Percentiles rank a stretch among this genome's conserved stretches.
These are phyloP conservation scores for Bolboschoenus planiculmis DNA, from an alignment of 176 grass and related monocot species.

Conservation along the genomic window DNA sequence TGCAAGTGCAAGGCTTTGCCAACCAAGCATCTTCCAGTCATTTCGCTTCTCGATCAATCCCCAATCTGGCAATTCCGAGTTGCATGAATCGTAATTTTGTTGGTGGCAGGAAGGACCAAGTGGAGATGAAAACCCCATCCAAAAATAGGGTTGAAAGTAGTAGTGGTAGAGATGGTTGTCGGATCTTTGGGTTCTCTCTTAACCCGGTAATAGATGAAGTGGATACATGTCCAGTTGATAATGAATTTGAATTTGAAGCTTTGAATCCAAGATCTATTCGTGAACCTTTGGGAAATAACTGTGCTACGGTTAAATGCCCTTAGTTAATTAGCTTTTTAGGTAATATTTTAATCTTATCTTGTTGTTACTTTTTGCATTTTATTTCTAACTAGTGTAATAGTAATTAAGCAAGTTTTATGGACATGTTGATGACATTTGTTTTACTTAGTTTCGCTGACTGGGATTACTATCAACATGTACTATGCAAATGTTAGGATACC, in stretches of 20 bases:
- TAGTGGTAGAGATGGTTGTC: slow-evolving; percentile 14
- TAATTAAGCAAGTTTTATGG: not conserved
- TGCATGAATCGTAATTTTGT: not conserved
- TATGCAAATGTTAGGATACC: too few relatives aligned
- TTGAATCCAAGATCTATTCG: slow-evolving; percentile 1
- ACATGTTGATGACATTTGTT: not conserved
- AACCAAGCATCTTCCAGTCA: not conserved
- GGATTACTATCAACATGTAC: not conserved
- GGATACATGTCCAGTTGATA: not conserved
- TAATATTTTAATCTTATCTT: not conserved
- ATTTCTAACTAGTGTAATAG: not conserved
- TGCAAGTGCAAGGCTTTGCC: not conserved
- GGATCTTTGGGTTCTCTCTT: slow-evolving; percentile 18
- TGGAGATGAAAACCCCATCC: not conserved
- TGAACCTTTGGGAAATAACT: slow-evolving; percentile 16
- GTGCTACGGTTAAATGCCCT: slow-evolving; percentile 18
- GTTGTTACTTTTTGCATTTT: not conserved
- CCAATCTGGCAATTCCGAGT: not conserved
- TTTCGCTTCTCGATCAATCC: not conserved
- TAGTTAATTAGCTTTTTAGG: slow-evolving; percentile 19
- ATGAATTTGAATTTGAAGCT: slow-evolving; percentile 11
- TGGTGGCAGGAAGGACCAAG: not conserved
- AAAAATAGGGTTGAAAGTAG: not conserved
- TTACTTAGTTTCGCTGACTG: not conserved
- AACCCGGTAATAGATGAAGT: slow-evolving; percentile 18